Base-by-base conservation (phyloP, 2,329 filamentous ascomycete species). In the Gremmenia infestans region DNA sequence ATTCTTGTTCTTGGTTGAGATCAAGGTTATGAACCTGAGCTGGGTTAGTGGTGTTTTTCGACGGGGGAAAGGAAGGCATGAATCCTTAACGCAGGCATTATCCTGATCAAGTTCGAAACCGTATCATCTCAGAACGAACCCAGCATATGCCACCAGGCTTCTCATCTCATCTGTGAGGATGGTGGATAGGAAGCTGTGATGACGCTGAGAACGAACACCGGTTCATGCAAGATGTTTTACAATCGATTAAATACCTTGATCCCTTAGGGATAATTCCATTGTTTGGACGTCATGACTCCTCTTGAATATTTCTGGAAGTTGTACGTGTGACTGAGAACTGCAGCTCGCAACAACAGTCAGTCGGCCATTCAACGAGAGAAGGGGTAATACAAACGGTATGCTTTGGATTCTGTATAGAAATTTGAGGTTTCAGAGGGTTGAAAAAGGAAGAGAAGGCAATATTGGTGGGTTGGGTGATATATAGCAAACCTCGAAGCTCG, bases 21-120 rank as follows among this genome's bases (percentile, higher is more conserved):
- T 68, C 61, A 68, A 66, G 63, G 65, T 64, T 71, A 67, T 61
- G 63, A 60, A 68, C 69, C 68, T 75, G 69, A 69, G 72, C 61
- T 65, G 67, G 70, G 73, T 75, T 74, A 73, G 70, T 71, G 62
- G 53, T 68, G 63, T 66, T 68, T 61, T 62, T 64, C 54, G 58
- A 67, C 64, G 62, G 68, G 68, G 71, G 71, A 67, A 72, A 75
- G 77, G 77, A 81, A 82, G 82, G 89, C 90, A 96, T 95, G 91
- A 43, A 94, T 96, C 88, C 91, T 96, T 94, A 91, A 49, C 91
- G 91, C 91, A 91, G 88, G 90, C 90, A 94, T 94, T 93, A 93
- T 92, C 90, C 88, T 90, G 89, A 92, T 93, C 89, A 93, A 93
- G 89, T 93, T 91, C 77, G 56, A 63, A 79, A 87, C 90, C 89